phyloP scores from a whole-genome alignment of 2,329 filamentous ascomycete species.

The Penicillium concentricum region DNA sequence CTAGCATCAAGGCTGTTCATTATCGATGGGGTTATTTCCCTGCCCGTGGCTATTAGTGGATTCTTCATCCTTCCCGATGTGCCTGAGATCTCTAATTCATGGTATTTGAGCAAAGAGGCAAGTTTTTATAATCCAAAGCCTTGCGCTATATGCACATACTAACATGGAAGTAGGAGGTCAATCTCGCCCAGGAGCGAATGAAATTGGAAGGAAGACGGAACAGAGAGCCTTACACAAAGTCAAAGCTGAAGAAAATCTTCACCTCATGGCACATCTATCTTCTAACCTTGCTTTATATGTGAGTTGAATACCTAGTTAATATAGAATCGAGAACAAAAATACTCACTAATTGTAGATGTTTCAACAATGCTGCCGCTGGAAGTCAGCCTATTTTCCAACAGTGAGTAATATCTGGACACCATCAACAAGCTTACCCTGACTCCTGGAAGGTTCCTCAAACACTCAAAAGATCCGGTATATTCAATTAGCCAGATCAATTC shows the following conservation, averaged over 20 bases:
- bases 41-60: constrained; percentile 53
- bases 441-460: constrained; percentile 25
- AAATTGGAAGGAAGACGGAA: constrained; percentile 48
- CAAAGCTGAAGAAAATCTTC: constrained; percentile 61
- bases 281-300: constrained; percentile 59
- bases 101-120: constrained; percentile 47
- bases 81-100: constrained; percentile 51
- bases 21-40: constrained; percentile 54
- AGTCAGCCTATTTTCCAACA: constrained; percentile 58
- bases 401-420: constrained; percentile 20
- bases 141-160: background rate
- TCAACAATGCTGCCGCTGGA: constrained; percentile 59
- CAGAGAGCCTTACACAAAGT: constrained; percentile 47
- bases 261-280: constrained; percentile 64
- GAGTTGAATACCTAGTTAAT: constrained; percentile 5
- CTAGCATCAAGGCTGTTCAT: constrained; percentile 47
- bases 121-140: background rate
- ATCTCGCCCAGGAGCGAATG: constrained; percentile 52
- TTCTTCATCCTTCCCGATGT: constrained; percentile 52
- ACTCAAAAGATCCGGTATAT: constrained; percentile 46
- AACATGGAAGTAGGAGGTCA: constrained; percentile 38
- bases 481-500: constrained; percentile 49
- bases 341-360: constrained; percentile 40
- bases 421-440: background rate
- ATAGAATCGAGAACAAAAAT: too few species aligned